Base-by-base conservation (phyloP, 805 yeast genomes). In the Sugiyamaella valdiviana region DNA sequence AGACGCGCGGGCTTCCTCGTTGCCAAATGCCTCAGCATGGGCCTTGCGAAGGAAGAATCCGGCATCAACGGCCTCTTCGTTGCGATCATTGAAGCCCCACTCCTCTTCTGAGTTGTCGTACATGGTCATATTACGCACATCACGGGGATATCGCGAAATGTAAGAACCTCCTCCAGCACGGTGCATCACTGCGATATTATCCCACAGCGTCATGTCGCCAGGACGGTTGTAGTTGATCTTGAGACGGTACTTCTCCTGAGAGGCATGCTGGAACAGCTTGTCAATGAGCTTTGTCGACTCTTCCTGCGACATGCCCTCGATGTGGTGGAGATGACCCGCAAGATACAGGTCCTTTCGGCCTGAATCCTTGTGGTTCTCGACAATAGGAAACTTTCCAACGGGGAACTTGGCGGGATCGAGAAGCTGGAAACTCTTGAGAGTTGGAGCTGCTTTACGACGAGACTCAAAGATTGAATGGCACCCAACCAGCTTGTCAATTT, bases 81-180 rank as follows among this genome's bases (percentile, higher is more conserved):
- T 29, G 22, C 35, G 26, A 15, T 45, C 44, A 26, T 45, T 45
- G 38, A 29, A 32, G 1, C 48, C 48, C 48, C 48, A 45, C 36
- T 45, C 48, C 14, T 23, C 48, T 10, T 41, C 43, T 5, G 48
- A 37, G 32, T 45, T 45, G 35, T 45, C 48, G 29, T 39, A 45
- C n/a, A 45, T 45, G 35, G 48, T 45, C 39, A 45, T 40, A 15
- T 45, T 45, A 17, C 48, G 43, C 20, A 45, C 48, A 19, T 45
- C 48, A 2, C 48, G 22, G 14, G 20, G 22, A 26, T 45, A 29
- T 7, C n/a, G 29, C 12, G 44, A 44, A 12, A 45, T 44, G 26
- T 45, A 45, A n/a, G 12, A 6, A 14, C 48, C 48, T 7, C 48
- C 48, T 12, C 48, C 48, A 5, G 48, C 48, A 24, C 48, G 36